A percentile compares a stretch with the other conserved stretches of the same genome.
Conservation (phyloP, 1,139 yeast species). For the Hansenula sp. region DNA sequence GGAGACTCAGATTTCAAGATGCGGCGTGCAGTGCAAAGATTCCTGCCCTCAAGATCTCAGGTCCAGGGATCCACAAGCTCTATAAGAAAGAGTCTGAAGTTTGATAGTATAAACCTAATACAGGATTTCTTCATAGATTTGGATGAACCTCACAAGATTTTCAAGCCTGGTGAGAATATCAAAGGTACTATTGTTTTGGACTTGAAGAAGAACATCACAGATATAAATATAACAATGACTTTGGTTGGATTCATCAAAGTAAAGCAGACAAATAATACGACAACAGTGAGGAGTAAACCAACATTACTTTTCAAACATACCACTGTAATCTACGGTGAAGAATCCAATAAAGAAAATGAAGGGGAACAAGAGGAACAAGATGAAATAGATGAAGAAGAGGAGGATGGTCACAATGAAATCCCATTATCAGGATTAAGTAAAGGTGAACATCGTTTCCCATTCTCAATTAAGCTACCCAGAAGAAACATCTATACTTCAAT, state of each 20-base stretch:
- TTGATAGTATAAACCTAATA: slow-evolving; percentile 41
- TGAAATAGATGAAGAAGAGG: neutral
- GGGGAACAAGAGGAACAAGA: slow-evolving; percentile 5
- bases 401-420: neutral
- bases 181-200: slow-evolving; percentile 58
- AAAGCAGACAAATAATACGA: slow-evolving; percentile 41
- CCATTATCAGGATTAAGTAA: slow-evolving; percentile 47
- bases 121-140: slow-evolving; percentile 66
- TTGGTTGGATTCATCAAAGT: slow-evolving; percentile 56
- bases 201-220: slow-evolving; percentile 50
- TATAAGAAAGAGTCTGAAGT: slow-evolving; percentile 27
- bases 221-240: slow-evolving; percentile 50
- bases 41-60: slow-evolving; percentile 19
- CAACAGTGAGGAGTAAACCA: slow-evolving; percentile 48
- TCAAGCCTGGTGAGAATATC: slow-evolving; percentile 62
- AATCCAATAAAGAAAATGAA: slow-evolving; percentile 15
- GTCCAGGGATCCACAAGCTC: slow-evolving; percentile 12
- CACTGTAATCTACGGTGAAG: slow-evolving; percentile 62
- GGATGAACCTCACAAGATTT: slow-evolving; percentile 64
- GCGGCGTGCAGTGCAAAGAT: slow-evolving; percentile 23
- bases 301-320: slow-evolving; percentile 60
- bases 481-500: slow-evolving; percentile 70
- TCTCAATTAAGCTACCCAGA: slow-evolving; percentile 72
- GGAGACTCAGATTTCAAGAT: slow-evolving; percentile 4
- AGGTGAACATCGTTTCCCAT: slow-evolving; percentile 89